These are phyloP conservation scores for Fusarium verrucosum DNA, from an alignment of 2,329 filamentous ascomycete species.

Conservation along the genomic window DNA sequence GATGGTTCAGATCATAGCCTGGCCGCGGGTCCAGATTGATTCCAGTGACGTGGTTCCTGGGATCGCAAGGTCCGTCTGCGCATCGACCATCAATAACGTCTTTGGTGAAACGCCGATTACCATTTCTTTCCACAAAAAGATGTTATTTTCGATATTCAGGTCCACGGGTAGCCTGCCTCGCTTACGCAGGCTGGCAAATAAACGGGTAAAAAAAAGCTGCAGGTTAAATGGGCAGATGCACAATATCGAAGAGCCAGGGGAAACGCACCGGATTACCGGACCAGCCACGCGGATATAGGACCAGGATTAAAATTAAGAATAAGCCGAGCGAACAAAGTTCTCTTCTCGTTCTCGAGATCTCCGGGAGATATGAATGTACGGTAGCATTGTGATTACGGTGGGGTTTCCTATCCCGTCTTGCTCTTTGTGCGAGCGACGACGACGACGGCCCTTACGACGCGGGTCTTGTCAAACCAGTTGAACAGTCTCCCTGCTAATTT, in stretches of 20 bases:
- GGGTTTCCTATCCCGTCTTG: conserved; percentile 21
- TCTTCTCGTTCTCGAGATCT: not conserved
- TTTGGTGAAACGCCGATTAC: conserved; percentile 3
- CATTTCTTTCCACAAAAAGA: not conserved
- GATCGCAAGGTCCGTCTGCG: conserved; percentile 1
- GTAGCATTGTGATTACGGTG: not conserved
- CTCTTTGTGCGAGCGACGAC: conserved; percentile 46
- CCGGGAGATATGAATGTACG: not conserved
- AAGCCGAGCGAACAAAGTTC: not conserved
- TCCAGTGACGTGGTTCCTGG: conserved; percentile 18
- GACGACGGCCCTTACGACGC: conserved; percentile 49
- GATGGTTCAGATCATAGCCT: conserved; percentile 8
- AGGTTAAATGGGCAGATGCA: not conserved
- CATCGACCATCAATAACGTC: not conserved
- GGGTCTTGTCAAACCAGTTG: conserved; percentile 50
- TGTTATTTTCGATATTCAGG: conserved; percentile 4
- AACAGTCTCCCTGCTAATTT: conserved; percentile 52
- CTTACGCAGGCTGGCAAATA: too few species aligned
- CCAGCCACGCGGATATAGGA: conserved; percentile 18
- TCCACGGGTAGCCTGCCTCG: not conserved
- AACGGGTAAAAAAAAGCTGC: not conserved
- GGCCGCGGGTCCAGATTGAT: not conserved
- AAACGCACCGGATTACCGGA: not conserved
- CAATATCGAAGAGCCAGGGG: not conserved
- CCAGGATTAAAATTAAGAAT: conserved; percentile 5